phyloP scores from a whole-genome alignment of 306 rosid species.

The Cotoneaster glaucophyllus region DNA sequence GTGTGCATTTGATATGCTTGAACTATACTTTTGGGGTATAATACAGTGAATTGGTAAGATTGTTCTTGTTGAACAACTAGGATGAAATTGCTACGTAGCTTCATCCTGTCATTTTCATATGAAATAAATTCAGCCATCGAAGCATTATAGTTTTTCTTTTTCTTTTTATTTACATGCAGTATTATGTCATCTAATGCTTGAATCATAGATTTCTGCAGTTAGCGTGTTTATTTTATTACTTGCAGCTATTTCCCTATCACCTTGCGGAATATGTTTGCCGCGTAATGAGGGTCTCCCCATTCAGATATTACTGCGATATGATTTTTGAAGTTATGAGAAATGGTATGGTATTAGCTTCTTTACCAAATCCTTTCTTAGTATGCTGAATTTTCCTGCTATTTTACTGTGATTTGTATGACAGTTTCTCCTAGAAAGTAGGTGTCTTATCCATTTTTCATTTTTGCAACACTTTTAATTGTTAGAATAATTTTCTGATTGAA shows the following conservation, averaged over 20 bases:
- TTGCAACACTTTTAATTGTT: neutral
- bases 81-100: neutral
- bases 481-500: neutral
- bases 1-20: neutral
- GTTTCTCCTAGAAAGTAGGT: neutral
- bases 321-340: conserved; percentile 91
- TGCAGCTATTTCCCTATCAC: conserved; percentile 96
- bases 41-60: neutral
- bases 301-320: conserved; percentile 96
- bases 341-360: conserved; percentile 43
- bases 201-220: conserved; percentile 22
- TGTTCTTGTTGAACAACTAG: neutral
- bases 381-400: neutral
- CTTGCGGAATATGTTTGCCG: conserved; percentile 87
- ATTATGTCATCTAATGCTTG: conserved; percentile 10
- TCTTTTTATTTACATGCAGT: neutral
- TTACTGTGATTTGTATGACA: neutral
- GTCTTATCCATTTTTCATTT: neutral
- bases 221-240: conserved; percentile 28
- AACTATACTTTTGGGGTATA: neutral
- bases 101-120: neutral
- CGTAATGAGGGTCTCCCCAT: conserved; percentile 85
- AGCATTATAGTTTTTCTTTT: neutral
- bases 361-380: conserved; percentile 24
- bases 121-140: conserved; percentile 6